Conservation (phyloP, 2,329 filamentous ascomycete species). For the Canariomyces notabilis region DNA sequence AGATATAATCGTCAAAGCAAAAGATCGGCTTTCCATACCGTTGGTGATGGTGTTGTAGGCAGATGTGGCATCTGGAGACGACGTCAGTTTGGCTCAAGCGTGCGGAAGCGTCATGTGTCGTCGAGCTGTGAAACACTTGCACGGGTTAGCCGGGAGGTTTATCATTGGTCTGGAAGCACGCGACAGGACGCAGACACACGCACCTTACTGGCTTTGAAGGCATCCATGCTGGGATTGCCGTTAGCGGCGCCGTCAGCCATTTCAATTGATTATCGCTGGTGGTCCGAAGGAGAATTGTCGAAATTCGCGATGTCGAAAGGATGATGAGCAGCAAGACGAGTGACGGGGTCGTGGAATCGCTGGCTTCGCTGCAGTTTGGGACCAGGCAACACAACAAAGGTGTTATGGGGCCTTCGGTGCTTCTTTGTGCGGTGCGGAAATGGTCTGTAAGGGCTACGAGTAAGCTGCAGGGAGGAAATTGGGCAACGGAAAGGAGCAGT, state of each 20-base stretch:
- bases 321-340: constrained; percentile 3
- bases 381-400: constrained; percentile 9
- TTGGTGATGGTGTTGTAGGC: constrained; percentile 45
- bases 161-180: constrained; percentile 4
- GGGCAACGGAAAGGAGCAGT: neutral
- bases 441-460: neutral
- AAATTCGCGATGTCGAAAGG: constrained; percentile 11
- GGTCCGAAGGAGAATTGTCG: constrained; percentile 7
- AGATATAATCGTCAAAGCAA: constrained; percentile 10
- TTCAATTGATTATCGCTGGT: constrained; percentile 21
- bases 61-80: constrained; percentile 42
- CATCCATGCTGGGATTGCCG: constrained; percentile 41
- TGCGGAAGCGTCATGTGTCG: constrained; percentile 8
- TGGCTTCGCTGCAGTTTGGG: neutral
- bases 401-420: constrained; percentile 5
- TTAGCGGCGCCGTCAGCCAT: constrained; percentile 45
- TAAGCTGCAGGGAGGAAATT: constrained; percentile 2
- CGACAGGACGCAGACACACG: neutral
- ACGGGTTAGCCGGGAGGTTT: constrained; percentile 29
- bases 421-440: constrained; percentile 4
- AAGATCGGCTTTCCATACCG: constrained; percentile 33
- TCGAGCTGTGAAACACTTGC: constrained; percentile 32
- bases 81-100: constrained; percentile 31
- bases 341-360: neutral
- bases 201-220: constrained; percentile 51